A percentile compares a stretch with the other conserved stretches of the same genome.
Evolutionary conservation across 208 protist genomes (phyloP).

Genomic region (Wallacemonas collosoma): DNA sequence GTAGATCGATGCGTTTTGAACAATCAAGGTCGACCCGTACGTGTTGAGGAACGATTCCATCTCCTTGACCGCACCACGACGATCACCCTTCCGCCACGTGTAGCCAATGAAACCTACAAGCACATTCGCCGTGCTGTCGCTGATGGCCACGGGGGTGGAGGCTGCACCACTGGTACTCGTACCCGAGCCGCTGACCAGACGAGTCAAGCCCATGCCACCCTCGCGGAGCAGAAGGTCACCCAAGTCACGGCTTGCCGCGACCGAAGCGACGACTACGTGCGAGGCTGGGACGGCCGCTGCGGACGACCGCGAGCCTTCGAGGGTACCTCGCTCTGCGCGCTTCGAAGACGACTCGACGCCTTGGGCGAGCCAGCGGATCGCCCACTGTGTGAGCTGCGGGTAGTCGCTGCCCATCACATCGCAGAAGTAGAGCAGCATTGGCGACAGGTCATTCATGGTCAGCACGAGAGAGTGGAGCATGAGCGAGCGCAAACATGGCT

Average conservation of each 20-base stretch:
- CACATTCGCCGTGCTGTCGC: slow-evolving; percentile 35
- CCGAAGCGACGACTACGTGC: neutral
- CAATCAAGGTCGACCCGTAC: slow-evolving; percentile 55
- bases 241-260: neutral
- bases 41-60: slow-evolving; percentile 82
- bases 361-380: slow-evolving; percentile 72
- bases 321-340: neutral
- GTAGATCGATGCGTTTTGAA: slow-evolving; percentile 62
- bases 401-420: slow-evolving; percentile 72
- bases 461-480: slow-evolving; percentile 96
- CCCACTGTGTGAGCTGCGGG: slow-evolving; percentile 86
- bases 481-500: slow-evolving; percentile 96
- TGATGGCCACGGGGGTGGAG: slow-evolving; percentile 1
- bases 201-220: neutral
- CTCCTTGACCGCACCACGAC: slow-evolving; percentile 65
- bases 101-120: slow-evolving; percentile 80
- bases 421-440: slow-evolving; percentile 97
- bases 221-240: slow-evolving; percentile 1
- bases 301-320: neutral
- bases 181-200: neutral
- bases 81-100: slow-evolving; percentile 80
- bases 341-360: slow-evolving; percentile 1
- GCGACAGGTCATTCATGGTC: slow-evolving; percentile 88
- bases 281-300: neutral
- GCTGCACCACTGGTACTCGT: neutral